Evolutionary conservation across 2,329 filamentous ascomycete species (phyloP).

Genomic region (Ophiostoma novo-ulmi): DNA sequence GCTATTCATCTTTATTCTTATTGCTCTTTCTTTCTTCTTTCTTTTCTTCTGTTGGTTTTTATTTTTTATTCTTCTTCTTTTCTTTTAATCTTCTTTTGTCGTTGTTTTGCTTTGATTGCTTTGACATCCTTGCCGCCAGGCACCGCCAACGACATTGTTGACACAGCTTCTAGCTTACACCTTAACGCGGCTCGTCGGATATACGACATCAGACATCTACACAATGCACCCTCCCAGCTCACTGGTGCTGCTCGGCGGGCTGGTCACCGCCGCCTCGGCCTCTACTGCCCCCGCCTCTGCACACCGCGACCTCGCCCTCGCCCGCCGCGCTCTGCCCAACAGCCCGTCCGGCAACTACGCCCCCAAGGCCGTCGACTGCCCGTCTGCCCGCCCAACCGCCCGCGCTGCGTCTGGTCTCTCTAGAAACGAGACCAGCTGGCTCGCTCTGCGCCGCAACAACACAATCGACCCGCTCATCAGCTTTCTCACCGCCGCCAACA

Average conservation of each 20-base stretch:
- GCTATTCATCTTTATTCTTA: background rate
- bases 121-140: background rate
- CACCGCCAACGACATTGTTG: background rate
- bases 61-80: background rate
- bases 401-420: conserved; percentile 61
- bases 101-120: too few species aligned
- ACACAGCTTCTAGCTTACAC: too few species aligned
- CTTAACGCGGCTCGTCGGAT: too few species aligned
- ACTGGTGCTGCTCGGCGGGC: background rate
- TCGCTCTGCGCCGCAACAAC: conserved; percentile 63
- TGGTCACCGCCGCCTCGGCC: conserved; percentile 15
- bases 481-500: conserved; percentile 65
- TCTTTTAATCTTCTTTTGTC: background rate
- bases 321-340: conserved; percentile 36
- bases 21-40: background rate
- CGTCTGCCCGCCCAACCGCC: conserved; percentile 61
- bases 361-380: conserved; percentile 64
- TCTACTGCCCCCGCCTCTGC: background rate
- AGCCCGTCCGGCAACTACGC: conserved; percentile 59
- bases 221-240: background rate
- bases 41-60: background rate
- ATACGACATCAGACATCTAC: background rate
- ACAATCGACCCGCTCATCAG: conserved; percentile 71
- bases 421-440: conserved; percentile 66
- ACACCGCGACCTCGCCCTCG: background rate